Base-by-base conservation (phyloP, 192 early-diverging fungal species). In the Backusella australiensis region DNA sequence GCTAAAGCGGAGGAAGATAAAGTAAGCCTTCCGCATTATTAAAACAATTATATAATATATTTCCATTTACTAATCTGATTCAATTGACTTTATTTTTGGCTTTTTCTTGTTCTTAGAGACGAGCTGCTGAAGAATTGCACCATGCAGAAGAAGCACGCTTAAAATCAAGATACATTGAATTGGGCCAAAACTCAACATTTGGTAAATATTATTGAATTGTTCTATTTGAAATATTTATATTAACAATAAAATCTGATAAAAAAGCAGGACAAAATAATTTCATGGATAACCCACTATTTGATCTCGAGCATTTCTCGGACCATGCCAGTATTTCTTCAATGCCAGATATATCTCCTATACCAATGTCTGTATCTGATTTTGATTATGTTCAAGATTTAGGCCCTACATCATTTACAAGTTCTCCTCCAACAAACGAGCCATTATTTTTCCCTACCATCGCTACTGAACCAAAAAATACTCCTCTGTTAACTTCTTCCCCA, bases 1-100 rank as follows among this genome's bases (percentile, higher is more conserved):
- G 71, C 71, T n/a, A 72, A 72, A 36, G 49, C 71, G 4, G 42
- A 72, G 49, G 71, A 72, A 32, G 71, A 72, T 35, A 72, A 72
- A 34, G 71, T 52, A 72, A 72, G 41, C 19, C 35, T 21, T 21
- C 34, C 26, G 23, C 7, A 69, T 11, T 36, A 39, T 36, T n/a
- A 34, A 36, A 39, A 12, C 19, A n/a, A 11, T 21, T 23, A 9
- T 23, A 67, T 41, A 23, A 23, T 39, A 17, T 69, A n/a, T 69
- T 21, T 34, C 9, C n/a, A 38, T 41, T 26, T 41, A 3, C 21
- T 21, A 32, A 32, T 67, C 6, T 67, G 29, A 35, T 4, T 67
- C 66, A 35, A 67, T 67, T 39, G 34, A 1, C 26, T 69, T 69
- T 35, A 32, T 32, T 32, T 32, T 32, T 32, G 32, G 32, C 32